A percentile compares a stretch with the other conserved stretches of the same genome.
Evolutionary conservation across 2,329 filamentous ascomycete genomes (phyloP).

Genomic region (Lasiodiplodia citricola): DNA sequence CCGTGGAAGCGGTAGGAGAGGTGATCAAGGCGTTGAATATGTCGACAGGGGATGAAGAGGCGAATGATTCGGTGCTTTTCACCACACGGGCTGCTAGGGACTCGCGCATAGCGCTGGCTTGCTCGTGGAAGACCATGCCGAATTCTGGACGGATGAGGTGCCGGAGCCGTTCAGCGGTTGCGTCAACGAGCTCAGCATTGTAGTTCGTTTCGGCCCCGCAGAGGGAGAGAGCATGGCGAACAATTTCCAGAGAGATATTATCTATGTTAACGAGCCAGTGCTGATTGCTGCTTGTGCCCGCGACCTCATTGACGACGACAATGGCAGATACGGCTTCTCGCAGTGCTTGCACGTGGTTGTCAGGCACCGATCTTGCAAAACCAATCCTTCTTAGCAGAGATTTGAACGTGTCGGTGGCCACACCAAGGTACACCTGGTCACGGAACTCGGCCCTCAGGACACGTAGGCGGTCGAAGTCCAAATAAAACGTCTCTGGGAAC

Average conservation of each 20-base stretch:
- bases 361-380: constrained; percentile 34
- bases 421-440: constrained; percentile 58
- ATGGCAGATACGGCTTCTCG: constrained; percentile 47
- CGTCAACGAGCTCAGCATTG: constrained; percentile 41
- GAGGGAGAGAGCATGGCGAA: constrained; percentile 47
- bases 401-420: constrained; percentile 60
- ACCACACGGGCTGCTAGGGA: constrained; percentile 38
- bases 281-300: constrained; percentile 35
- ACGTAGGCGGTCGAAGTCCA: constrained; percentile 61
- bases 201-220: constrained; percentile 37
- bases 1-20: neutral
- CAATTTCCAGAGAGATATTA: constrained; percentile 53
- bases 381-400: constrained; percentile 35
- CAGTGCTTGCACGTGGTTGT: constrained; percentile 34
- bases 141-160: constrained; percentile 39
- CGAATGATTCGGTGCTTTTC: constrained; percentile 37
- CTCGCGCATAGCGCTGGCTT: constrained; percentile 39
- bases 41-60: constrained; percentile 47
- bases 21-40: constrained; percentile 52
- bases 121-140: constrained; percentile 34
- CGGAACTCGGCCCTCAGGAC: constrained; percentile 60
- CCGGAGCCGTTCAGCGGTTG: constrained; percentile 43
- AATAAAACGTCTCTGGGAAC: constrained; percentile 62
- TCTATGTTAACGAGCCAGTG: constrained; percentile 48
- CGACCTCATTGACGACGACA: constrained; percentile 32